Conservation (phyloP, 2,329 filamentous ascomycete species). For the Hypocrella siamensis region DNA sequence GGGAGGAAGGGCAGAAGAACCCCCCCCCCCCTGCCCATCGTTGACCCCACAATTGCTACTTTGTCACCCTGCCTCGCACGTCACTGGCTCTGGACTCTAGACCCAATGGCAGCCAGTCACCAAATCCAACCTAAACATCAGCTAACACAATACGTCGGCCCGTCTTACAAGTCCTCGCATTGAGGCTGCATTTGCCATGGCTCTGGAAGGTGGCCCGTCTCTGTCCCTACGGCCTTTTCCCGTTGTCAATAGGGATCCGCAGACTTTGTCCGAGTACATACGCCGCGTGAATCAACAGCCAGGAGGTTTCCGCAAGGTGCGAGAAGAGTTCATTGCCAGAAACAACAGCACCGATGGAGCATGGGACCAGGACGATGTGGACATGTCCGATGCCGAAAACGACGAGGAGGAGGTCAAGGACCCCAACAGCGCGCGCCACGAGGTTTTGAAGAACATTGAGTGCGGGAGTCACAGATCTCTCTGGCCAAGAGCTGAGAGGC, state of each 20-base stretch:
- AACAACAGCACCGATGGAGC: conserved; percentile 24
- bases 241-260: conserved; percentile 37
- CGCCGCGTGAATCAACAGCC: conserved; percentile 62
- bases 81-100: too few relatives aligned
- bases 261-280: conserved; percentile 59
- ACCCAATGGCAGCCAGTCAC: too few relatives aligned
- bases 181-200: conserved; percentile 11
- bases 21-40: too few relatives aligned
- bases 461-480: too few relatives aligned
- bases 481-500: conserved; percentile 1
- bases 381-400: conserved; percentile 30
- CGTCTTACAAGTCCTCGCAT: too few relatives aligned
- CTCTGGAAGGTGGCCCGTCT: conserved; percentile 15
- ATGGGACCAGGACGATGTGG: conserved; percentile 27
- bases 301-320: conserved; percentile 65
- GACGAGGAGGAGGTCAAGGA: conserved; percentile 27
- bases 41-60: too few relatives aligned
- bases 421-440: conserved; percentile 35
- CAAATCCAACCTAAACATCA: too few relatives aligned
- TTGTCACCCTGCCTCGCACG: too few relatives aligned
- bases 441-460: conserved; percentile 44
- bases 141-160: too few relatives aligned
- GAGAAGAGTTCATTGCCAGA: conserved; percentile 43
- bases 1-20: too few relatives aligned
- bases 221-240: conserved; percentile 27